phyloP scores from a whole-genome alignment of 106 monocot genomes.

The Allium cepa region DNA sequence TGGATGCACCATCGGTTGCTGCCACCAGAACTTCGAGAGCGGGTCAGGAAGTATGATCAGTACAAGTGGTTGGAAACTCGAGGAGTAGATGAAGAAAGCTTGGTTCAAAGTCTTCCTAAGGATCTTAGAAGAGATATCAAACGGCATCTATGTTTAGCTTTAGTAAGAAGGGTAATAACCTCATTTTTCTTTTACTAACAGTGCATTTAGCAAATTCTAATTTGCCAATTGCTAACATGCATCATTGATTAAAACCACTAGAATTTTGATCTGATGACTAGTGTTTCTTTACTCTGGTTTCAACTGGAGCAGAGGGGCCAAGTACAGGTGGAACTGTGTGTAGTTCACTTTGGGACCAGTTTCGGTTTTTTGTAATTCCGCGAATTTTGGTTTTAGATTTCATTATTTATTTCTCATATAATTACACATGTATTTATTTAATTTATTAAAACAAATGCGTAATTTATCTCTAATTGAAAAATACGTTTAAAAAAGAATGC shows the following conservation, averaged over 20 bases:
- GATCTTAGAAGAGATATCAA: conserved; percentile 78
- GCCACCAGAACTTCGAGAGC: conserved; percentile 73
- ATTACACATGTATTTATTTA: too few species aligned
- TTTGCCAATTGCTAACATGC: not conserved
- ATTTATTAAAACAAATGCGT: too few species aligned
- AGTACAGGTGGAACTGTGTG: too few species aligned
- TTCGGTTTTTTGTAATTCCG: too few species aligned
- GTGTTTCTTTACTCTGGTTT: too few species aligned
- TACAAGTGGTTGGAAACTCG: conserved; percentile 95
- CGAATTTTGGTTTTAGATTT: too few species aligned
- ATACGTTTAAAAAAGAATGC: too few species aligned
- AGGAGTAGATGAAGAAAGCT: conserved; percentile 79
- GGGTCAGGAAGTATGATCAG: conserved; percentile 84
- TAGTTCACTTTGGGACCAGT: too few species aligned
- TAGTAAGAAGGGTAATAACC: conserved; percentile 48
- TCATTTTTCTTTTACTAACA: not conserved
- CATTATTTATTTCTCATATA: too few species aligned
- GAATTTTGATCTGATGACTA: too few species aligned
- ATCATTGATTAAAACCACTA: not conserved
- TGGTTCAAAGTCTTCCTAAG: conserved; percentile 70
- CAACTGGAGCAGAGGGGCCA: too few species aligned
- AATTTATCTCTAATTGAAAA: too few species aligned
- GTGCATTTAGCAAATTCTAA: not conserved
- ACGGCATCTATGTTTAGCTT: conserved; percentile 61
- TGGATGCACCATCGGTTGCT: conserved; percentile 96